These are phyloP conservation scores for Ascochyta fabae DNA, from an alignment of 2,329 filamentous ascomycete genomes.

Conservation along the genomic window DNA sequence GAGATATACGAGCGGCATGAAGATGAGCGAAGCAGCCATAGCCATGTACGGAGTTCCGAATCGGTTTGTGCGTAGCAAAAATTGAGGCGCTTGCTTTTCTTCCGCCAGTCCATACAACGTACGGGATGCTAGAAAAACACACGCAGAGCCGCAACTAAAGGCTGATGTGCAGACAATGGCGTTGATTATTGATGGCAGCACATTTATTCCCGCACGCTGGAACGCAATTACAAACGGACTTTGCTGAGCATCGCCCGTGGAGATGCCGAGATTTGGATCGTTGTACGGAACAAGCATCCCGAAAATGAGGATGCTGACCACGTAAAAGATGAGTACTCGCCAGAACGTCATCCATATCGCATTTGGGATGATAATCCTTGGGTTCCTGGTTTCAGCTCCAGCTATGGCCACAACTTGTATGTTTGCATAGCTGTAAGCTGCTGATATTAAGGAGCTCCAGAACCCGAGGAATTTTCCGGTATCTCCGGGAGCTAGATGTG, in stretches of 20 bases:
- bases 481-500: slow-evolving; percentile 54
- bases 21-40: slow-evolving; percentile 63
- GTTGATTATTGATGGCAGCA: slow-evolving; percentile 31
- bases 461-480: slow-evolving; percentile 72
- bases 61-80: slow-evolving; percentile 52
- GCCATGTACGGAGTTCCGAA: slow-evolving; percentile 74
- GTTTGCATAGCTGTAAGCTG: slow-evolving; percentile 76
- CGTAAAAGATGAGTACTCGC: slow-evolving; percentile 71
- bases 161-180: slow-evolving; percentile 17
- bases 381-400: slow-evolving; percentile 79
- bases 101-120: slow-evolving; percentile 24
- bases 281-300: slow-evolving; percentile 49
- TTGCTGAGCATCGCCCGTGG: slow-evolving; percentile 13
- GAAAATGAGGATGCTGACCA: slow-evolving; percentile 49
- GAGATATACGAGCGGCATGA: slow-evolving; percentile 63
- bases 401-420: slow-evolving; percentile 80
- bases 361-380: slow-evolving; percentile 82
- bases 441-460: slow-evolving; percentile 77
- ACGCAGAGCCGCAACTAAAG: slow-evolving; percentile 24
- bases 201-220: slow-evolving; percentile 50
- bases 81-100: slow-evolving; percentile 21
- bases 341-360: slow-evolving; percentile 96
- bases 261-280: slow-evolving; percentile 26
- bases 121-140: slow-evolving; percentile 22
- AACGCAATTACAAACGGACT: slow-evolving; percentile 61